A percentile compares a stretch with the other conserved stretches of the same genome.
Conservation (phyloP, 495 filamentous ascomycete species). For the Podospora pseudocomata region DNA sequence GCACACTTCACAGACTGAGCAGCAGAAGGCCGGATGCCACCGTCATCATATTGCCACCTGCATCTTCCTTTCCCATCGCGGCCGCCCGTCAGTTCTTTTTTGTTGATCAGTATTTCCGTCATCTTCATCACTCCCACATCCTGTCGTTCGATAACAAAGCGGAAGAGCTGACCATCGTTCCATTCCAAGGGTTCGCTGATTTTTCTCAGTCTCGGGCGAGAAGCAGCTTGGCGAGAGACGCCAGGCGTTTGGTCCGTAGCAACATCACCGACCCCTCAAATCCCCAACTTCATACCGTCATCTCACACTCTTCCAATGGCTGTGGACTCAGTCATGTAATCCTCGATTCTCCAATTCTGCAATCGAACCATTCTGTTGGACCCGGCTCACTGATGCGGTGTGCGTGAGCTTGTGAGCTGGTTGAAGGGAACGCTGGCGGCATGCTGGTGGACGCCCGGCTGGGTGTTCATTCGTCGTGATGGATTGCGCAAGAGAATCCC, state of each 20-base stretch:
- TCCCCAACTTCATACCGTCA: background rate
- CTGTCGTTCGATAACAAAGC: background rate
- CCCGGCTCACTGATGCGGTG: background rate
- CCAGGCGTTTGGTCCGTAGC: background rate
- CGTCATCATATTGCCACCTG: background rate
- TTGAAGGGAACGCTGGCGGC: background rate
- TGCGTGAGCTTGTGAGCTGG: background rate
- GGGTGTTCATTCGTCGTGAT: slow-evolving; percentile 14
- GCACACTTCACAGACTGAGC: background rate
- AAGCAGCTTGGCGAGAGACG: background rate
- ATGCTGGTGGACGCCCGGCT: slow-evolving; percentile 9
- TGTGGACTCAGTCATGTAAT: background rate
- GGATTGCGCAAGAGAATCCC: slow-evolving; percentile 24
- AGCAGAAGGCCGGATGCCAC: background rate
- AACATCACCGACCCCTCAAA: background rate
- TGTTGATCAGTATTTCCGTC: slow-evolving; percentile 1
- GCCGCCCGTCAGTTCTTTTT: background rate
- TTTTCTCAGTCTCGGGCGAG: background rate
- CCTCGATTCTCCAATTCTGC: background rate
- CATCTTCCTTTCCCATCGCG: background rate
- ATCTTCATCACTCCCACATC: background rate
- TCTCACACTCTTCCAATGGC: background rate
- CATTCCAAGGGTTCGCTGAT: background rate
- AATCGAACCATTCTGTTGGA: background rate
- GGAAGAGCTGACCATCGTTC: background rate